phyloP scores from a whole-genome alignment of 129 eudicot species.

The Centaurea solstitialis region DNA sequence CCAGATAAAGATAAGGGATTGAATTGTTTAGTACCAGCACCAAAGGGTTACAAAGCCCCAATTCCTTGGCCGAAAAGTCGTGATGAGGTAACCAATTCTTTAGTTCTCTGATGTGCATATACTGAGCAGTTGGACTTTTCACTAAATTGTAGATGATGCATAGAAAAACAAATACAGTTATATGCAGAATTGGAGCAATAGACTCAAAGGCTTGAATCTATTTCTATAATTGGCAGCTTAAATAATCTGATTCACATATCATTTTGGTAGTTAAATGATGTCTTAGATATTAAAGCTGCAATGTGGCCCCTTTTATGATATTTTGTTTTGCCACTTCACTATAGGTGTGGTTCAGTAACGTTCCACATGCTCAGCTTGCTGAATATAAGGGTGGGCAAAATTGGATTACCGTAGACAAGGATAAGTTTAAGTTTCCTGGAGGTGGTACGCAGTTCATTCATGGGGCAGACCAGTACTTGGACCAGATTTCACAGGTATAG shows the following conservation, averaged over 20 bases:
- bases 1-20: conserved; percentile 62
- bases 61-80: conserved; percentile 94
- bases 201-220: neutral
- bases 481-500: conserved; percentile 88
- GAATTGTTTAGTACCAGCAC: conserved; percentile 84
- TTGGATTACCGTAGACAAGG: conserved; percentile 80
- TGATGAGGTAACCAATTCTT: conserved; percentile 59
- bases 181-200: conserved; percentile 1
- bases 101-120: neutral
- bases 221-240: conserved; percentile 1
- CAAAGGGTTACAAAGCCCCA: conserved; percentile 71
- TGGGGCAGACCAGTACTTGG: conserved; percentile 90
- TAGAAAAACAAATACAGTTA: neutral
- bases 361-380: conserved; percentile 92
- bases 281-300: neutral
- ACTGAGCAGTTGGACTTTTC: neutral
- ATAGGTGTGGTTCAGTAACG: conserved; percentile 96
- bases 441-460: conserved; percentile 99
- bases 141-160: neutral
- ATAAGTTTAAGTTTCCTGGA: conserved; percentile 97
- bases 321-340: conserved; percentile 11
- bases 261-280: neutral
- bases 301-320: neutral
- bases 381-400: conserved; percentile 99
- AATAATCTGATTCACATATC: neutral